Evolutionary conservation across 345 rosid species (phyloP).

Genomic region (Citrus sp.): DNA sequence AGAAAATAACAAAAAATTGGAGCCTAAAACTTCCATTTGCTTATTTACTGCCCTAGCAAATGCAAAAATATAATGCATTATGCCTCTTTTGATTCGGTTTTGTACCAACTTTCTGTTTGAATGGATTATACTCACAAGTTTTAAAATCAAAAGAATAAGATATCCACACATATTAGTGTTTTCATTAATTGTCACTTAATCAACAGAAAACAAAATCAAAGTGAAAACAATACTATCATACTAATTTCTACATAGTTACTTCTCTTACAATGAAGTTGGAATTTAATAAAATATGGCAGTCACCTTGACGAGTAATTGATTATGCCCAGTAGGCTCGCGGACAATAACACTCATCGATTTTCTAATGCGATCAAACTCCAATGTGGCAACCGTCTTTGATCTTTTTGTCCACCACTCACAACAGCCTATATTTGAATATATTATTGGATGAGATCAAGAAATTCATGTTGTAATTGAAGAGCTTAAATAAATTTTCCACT

Average conservation of each 20-base stretch:
- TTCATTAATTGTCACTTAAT: neutral
- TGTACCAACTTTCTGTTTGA: neutral
- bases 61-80: neutral
- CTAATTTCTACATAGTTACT: neutral
- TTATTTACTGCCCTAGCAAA: neutral
- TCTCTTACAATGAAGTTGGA: neutral
- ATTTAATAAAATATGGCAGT: constrained; percentile 1
- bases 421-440: constrained; percentile 38
- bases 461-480: neutral
- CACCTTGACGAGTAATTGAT: constrained; percentile 87
- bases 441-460: neutral
- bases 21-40: neutral
- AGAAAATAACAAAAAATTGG: neutral
- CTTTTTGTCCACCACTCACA: constrained; percentile 84
- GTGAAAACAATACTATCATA: neutral
- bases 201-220: neutral
- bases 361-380: constrained; percentile 88
- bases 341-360: constrained; percentile 90
- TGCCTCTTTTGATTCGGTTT: neutral
- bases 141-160: neutral
- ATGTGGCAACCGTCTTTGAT: constrained; percentile 66
- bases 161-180: neutral
- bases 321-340: constrained; percentile 57
- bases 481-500: constrained; percentile 11
- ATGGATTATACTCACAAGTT: neutral